phyloP scores from a whole-genome alignment of 75 land plant species.

The Sequoia sempervirens region DNA sequence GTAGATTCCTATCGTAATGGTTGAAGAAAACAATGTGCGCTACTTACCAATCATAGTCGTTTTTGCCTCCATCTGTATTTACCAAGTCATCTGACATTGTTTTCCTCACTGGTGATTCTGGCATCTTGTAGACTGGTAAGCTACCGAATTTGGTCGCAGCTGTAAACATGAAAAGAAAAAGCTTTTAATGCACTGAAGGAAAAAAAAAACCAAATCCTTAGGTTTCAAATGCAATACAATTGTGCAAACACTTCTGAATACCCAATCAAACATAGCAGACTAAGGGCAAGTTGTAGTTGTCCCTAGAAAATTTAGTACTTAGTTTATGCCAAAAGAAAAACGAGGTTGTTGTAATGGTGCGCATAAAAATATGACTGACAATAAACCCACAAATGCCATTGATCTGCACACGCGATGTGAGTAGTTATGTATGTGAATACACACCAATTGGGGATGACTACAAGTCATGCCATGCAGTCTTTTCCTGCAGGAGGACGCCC shows the following conservation, averaged over 20 bases:
- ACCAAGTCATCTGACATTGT: constrained; percentile 51
- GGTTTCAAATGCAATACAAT: background rate
- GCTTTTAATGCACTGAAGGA: background rate
- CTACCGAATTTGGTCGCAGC: constrained; percentile 29
- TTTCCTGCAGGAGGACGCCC: no score
- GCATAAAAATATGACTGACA: background rate
- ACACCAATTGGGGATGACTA: constrained; percentile 20
- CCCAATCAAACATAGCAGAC: background rate
- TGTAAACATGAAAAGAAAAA: constrained; percentile 14
- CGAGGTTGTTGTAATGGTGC: background rate
- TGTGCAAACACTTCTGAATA: background rate
- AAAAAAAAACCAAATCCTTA: background rate
- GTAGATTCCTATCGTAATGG: background rate
- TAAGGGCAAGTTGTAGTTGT: background rate
- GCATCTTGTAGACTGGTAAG: constrained; percentile 35
- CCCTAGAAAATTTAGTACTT: background rate
- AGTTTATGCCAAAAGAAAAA: no score
- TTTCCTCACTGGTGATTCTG: constrained; percentile 24
- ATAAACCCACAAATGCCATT: background rate
- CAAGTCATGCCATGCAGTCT: no score
- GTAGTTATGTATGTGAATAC: background rate
- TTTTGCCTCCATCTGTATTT: constrained; percentile 47
- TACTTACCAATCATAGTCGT: constrained; percentile 65
- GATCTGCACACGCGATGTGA: background rate
- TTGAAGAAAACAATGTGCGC: background rate